A percentile compares a stretch with the other conserved stretches of the same genome.
Conservation (phyloP, 345 rosid species). For the Camelina neglecta region DNA sequence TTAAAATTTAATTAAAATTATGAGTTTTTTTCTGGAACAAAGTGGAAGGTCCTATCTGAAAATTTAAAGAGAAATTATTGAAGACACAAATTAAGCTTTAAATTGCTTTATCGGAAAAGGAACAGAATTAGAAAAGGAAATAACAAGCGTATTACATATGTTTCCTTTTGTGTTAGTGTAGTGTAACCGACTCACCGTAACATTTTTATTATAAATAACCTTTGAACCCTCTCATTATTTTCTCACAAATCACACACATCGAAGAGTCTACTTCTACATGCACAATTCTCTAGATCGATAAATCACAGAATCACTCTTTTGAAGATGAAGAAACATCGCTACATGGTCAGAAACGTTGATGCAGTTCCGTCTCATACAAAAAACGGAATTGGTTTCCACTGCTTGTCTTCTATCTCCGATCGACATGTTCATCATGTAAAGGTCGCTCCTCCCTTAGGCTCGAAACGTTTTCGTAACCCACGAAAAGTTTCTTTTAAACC, state of each 20-base stretch:
- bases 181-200: no score
- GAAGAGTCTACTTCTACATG: no score
- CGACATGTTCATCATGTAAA: conserved; percentile 15
- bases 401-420: not conserved
- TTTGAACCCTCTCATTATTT: no score
- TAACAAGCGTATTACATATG: no score
- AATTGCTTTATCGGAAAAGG: not conserved
- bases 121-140: not conserved
- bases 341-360: not conserved
- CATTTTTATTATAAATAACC: not conserved
- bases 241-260: no score
- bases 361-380: conserved; percentile 25
- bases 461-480: not conserved
- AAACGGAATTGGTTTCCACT: conserved; percentile 15
- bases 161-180: not conserved
- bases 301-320: not conserved
- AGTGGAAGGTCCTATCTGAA: not conserved
- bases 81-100: no score
- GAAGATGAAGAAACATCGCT: conserved; percentile 3
- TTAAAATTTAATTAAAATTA: not conserved
- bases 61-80: not conserved
- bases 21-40: not conserved
- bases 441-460: not conserved
- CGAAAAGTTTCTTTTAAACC: not conserved
- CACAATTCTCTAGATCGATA: no score